Conservation (phyloP, 1,284 basidiomycete species). For the Leccinum angustisporum region DNA sequence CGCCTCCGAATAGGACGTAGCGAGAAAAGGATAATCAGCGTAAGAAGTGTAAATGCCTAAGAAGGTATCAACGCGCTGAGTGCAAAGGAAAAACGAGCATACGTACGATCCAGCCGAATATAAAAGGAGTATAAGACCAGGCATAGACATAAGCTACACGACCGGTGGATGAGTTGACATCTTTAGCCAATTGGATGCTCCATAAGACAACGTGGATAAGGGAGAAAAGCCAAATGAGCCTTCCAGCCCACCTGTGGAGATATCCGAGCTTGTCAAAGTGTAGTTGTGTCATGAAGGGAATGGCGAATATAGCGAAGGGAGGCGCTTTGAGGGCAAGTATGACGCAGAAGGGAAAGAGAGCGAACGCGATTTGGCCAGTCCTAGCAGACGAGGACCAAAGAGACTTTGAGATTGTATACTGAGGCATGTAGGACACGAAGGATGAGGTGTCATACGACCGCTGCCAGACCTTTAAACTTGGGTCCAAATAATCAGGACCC, state of each 20-base stretch:
- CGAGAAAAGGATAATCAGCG: constrained; percentile 64
- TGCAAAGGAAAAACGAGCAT: constrained; percentile 3
- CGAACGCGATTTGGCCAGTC: constrained; percentile 76
- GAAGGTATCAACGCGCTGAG: constrained; percentile 15
- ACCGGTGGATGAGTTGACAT: constrained; percentile 49
- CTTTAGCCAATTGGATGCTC: constrained; percentile 69
- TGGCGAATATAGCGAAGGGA: constrained; percentile 80
- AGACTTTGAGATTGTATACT: constrained; percentile 68
- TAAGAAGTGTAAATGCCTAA: constrained; percentile 72
- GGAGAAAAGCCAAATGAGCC: constrained; percentile 73
- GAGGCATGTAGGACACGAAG: constrained; percentile 42
- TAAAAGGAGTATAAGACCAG: constrained; percentile 70
- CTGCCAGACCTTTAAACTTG: constrained; percentile 49
- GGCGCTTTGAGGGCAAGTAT: constrained; percentile 80
- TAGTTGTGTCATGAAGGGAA: constrained; percentile 65
- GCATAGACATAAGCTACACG: constrained; percentile 61
- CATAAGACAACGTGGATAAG: constrained; percentile 72
- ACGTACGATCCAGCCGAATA: constrained; percentile 72
- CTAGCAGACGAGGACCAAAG: constrained; percentile 79
- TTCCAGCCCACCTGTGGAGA: constrained; percentile 72
- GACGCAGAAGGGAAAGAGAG: constrained; percentile 75
- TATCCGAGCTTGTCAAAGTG: constrained; percentile 77
- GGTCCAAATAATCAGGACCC: constrained; percentile 77
- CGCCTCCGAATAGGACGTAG: constrained; percentile 62
- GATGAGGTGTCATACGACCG: constrained; percentile 29